These are phyloP conservation scores for Leucosporidium yakuticum DNA, from an alignment of 768 basidiomycete genomes.

Conservation along the genomic window DNA sequence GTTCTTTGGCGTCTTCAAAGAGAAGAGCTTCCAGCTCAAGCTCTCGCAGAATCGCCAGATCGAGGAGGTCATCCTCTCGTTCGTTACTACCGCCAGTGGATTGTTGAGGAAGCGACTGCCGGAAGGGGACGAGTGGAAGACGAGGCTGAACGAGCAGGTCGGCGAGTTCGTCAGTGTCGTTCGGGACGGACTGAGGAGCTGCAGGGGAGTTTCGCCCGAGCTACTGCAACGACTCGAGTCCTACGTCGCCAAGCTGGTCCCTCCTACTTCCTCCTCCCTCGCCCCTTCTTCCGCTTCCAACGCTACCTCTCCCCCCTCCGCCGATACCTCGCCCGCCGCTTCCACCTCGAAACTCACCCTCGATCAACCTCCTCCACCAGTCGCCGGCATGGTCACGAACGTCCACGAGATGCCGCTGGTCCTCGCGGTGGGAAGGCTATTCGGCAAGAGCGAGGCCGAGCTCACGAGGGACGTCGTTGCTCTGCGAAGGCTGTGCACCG, in stretches of 20 bases:
- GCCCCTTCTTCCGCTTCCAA: slow-evolving; percentile 50
- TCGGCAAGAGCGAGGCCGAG: slow-evolving; percentile 64
- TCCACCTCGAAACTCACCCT: slow-evolving; percentile 54
- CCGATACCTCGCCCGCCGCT: slow-evolving; percentile 10
- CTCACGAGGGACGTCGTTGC: slow-evolving; percentile 69
- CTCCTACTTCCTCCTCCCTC: neutral
- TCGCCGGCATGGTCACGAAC: slow-evolving; percentile 51
- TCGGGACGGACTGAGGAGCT: slow-evolving; percentile 59
- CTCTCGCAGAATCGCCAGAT: slow-evolving; percentile 96
- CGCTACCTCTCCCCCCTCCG: slow-evolving; percentile 69
- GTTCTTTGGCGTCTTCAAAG: slow-evolving; percentile 84
- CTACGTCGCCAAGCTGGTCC: slow-evolving; percentile 70
- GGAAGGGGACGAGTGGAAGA: slow-evolving; percentile 76
- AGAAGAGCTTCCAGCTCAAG: slow-evolving; percentile 74
- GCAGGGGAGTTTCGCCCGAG: slow-evolving; percentile 73
- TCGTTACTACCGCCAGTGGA: slow-evolving; percentile 81
- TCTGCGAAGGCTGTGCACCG: slow-evolving; percentile 60
- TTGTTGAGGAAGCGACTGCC: slow-evolving; percentile 73
- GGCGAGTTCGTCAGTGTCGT: slow-evolving; percentile 79
- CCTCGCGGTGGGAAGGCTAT: slow-evolving; percentile 60
- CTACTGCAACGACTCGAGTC: slow-evolving; percentile 71
- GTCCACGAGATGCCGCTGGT: slow-evolving; percentile 75
- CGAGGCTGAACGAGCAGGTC: slow-evolving; percentile 86
- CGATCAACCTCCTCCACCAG: slow-evolving; percentile 51
- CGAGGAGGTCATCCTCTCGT: slow-evolving; percentile 93